These are phyloP conservation scores for Penicillium coprophilum DNA, from an alignment of 495 filamentous ascomycete genomes.

Conservation along the genomic window DNA sequence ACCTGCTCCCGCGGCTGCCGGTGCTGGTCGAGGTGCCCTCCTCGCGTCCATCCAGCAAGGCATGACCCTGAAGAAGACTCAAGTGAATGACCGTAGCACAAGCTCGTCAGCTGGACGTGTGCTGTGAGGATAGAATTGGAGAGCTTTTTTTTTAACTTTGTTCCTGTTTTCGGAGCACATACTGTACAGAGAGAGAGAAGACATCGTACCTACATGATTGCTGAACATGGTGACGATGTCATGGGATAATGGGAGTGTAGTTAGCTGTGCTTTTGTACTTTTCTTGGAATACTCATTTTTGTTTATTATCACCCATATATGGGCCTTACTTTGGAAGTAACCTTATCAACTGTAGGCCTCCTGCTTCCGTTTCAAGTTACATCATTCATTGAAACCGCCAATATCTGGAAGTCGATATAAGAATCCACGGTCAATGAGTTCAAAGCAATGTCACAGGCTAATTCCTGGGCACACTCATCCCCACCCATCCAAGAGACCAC, in stretches of 20 bases:
- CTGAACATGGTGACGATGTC: constrained; percentile 1
- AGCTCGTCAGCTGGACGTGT: constrained; percentile 72
- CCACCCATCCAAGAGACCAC: too few relatives aligned
- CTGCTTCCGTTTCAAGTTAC: too few relatives aligned
- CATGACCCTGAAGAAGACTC: constrained; percentile 72
- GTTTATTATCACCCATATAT: neutral
- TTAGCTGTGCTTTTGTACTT: constrained; percentile 14
- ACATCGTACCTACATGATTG: neutral
- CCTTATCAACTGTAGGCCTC: too few relatives aligned
- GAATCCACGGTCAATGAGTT: too few relatives aligned
- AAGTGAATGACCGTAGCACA: constrained; percentile 80
- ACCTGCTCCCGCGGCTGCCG: constrained; percentile 39
- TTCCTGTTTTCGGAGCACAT: constrained; percentile 13
- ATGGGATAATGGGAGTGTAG: constrained; percentile 7
- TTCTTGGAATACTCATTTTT: constrained; percentile 17
- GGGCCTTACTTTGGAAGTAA: neutral
- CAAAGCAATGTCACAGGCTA: too few relatives aligned
- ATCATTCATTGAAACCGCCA: too few relatives aligned
- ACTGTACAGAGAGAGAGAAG: constrained; percentile 23
- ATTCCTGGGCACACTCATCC: too few relatives aligned
- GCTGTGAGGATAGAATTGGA: constrained; percentile 31
- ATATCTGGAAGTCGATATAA: too few relatives aligned
- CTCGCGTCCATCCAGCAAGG: constrained; percentile 80
- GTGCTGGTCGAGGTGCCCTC: constrained; percentile 59
- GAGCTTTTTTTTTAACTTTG: neutral